Base-by-base conservation (phyloP, 2,329 filamentous ascomycete species). In the Ilyonectria robusta region DNA sequence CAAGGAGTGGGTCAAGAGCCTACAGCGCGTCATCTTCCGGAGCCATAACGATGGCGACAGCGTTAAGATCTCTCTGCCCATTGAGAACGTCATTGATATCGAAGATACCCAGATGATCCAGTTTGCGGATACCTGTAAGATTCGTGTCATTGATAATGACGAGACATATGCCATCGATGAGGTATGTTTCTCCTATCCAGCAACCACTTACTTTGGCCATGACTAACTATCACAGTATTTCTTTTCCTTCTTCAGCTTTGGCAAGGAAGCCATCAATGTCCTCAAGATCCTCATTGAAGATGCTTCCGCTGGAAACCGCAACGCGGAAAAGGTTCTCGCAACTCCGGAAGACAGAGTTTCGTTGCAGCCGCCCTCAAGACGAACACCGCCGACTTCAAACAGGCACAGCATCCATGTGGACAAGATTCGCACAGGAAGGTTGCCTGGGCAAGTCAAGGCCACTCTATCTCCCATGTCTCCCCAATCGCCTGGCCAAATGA, bases 41-140 rank as follows among this genome's bases (percentile, higher is more conserved):
- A 95, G 94, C 11, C 95, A 97, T 81, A 98, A 98, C 76, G 95
- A 98, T 70, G 95, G 96, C 10, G 95, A 98, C 78, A 97, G 95
- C 77, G 94, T 99, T 79, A 98, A 98, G 83, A 97, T 98, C 62
- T 96, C 93, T 1, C 83, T 98, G 31, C 95, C 95, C 0, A 93
- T 97, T 58, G 88, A 91, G 66, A 97, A 97, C 72, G 88, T 98
- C 21, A 91, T 98, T 65, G 95, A 98, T 73, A 91, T 98, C 51
- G 96, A 98, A 79, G 93, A 97, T 71, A 96, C 92, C 54, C 92
- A 94, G 63, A 94, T 98, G 82, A 88, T 97, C 62, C 94, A 97
- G 70, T 94, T 97, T 79, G 94, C 94, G 23, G 94, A 98, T 69
- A 98, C 96, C 0, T 92, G 97, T 83, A 98, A 97, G 81, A 91